A percentile compares a stretch with the other conserved stretches of the same genome.
Conservation (phyloP, 2,329 filamentous ascomycete species). For the Cadophora gregata region DNA sequence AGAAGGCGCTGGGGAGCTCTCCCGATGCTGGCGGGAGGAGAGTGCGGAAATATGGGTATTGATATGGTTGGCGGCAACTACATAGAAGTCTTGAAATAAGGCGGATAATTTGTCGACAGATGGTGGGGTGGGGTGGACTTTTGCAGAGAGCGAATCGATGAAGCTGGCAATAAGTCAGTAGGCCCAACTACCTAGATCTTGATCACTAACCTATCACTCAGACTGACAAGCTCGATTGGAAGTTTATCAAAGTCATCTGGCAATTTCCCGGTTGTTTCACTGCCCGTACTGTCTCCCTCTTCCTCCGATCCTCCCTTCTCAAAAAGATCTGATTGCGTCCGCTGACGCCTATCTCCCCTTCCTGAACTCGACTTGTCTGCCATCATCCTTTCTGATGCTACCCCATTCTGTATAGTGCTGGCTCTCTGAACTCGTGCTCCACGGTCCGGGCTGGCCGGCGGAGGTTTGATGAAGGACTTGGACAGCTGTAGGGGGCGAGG, state of each 20-base stretch:
- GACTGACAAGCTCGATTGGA: constrained; percentile 88
- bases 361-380: constrained; percentile 28
- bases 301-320: constrained; percentile 49
- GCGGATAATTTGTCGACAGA: constrained; percentile 81
- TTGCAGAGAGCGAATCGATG: constrained; percentile 86
- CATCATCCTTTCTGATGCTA: constrained; percentile 29
- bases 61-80: constrained; percentile 79
- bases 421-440: constrained; percentile 38
- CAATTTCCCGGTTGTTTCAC: constrained; percentile 35
- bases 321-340: constrained; percentile 41
- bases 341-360: constrained; percentile 33
- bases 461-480: constrained; percentile 48
- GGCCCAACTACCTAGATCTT: not conserved
- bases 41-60: constrained; percentile 84
- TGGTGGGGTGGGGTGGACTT: constrained; percentile 83
- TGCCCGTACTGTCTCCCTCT: constrained; percentile 37
- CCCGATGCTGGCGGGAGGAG: constrained; percentile 75
- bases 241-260: constrained; percentile 77
- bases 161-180: constrained; percentile 63
- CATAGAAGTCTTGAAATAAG: constrained; percentile 96
- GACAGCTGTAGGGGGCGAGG: constrained; percentile 46
- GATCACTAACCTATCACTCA: constrained; percentile 76
- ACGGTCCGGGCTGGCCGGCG: constrained; percentile 36
- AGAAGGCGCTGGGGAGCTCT: constrained; percentile 62
- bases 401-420: constrained; percentile 43